Evolutionary conservation across 768 basidiomycete species (phyloP).

Genomic region (Galerina sulciceps): DNA sequence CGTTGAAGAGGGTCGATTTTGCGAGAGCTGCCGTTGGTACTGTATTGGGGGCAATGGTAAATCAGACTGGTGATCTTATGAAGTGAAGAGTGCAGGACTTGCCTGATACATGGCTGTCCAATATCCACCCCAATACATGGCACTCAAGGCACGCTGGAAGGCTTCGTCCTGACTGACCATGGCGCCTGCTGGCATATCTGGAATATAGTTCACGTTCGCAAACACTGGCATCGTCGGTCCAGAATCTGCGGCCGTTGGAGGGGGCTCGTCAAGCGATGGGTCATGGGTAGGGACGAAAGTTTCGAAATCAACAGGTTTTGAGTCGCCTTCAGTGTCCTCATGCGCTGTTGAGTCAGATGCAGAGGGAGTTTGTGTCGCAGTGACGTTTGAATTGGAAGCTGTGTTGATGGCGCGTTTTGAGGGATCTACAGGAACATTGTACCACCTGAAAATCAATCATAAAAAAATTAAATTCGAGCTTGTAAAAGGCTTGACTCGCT

Average conservation of each 20-base stretch:
- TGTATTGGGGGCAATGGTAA: slow-evolving; percentile 15
- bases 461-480: not conserved
- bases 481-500: not conserved
- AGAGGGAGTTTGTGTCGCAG: not conserved
- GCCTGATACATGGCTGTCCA: slow-evolving; percentile 89
- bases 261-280: slow-evolving; percentile 52
- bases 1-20: not conserved
- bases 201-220: slow-evolving; percentile 24
- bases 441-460: slow-evolving; percentile 63
- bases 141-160: slow-evolving; percentile 71
- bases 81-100: slow-evolving; percentile 24
- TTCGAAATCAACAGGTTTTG: slow-evolving; percentile 68
- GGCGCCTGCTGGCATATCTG: slow-evolving; percentile 35
- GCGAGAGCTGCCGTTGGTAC: slow-evolving; percentile 36
- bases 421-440: slow-evolving; percentile 60
- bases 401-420: not conserved
- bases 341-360: not conserved
- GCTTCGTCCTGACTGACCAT: slow-evolving; percentile 73
- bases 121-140: slow-evolving; percentile 89
- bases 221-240: slow-evolving; percentile 2
- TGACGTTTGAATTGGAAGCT: not conserved
- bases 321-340: slow-evolving; percentile 45
- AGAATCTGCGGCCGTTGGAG: slow-evolving; percentile 20
- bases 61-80: not conserved
- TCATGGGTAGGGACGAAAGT: slow-evolving; percentile 75